These are phyloP conservation scores for Candida schatavii DNA, from an alignment of 805 yeast species.

Conservation along the genomic window DNA sequence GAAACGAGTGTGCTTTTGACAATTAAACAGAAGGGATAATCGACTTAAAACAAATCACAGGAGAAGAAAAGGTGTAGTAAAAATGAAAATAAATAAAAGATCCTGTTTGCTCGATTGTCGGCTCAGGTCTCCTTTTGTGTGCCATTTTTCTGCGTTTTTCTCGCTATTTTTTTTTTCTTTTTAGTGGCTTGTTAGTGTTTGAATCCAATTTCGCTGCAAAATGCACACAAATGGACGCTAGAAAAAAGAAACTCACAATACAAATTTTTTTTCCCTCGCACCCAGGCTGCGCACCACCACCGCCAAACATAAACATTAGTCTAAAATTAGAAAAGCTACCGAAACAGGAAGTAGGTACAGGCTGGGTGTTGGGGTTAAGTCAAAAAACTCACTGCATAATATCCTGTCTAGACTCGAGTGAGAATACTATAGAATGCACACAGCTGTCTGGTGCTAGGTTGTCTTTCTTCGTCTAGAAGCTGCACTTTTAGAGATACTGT, in stretches of 20 bases:
- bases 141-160: neutral
- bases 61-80: neutral
- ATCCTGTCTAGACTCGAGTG: too few relatives aligned
- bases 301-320: neutral
- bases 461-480: too few relatives aligned
- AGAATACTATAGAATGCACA: too few relatives aligned
- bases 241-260: neutral
- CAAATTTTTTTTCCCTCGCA: neutral
- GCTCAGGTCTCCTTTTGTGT: too few relatives aligned
- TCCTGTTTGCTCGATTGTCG: too few relatives aligned
- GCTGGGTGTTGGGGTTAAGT: neutral
- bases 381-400: too few relatives aligned
- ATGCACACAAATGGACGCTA: neutral
- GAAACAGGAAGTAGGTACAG: neutral
- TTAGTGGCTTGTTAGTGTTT: neutral
- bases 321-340: conserved; percentile 1
- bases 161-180: conserved; percentile 1
- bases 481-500: too few relatives aligned
- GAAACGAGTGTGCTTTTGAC: conserved; percentile 8
- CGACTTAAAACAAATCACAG: neutral
- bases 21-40: conserved; percentile 1
- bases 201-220: too few relatives aligned
- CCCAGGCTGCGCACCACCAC: neutral
- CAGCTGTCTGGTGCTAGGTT: too few relatives aligned
- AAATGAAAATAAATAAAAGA: conserved; percentile 5